Conservation (phyloP, 2,329 filamentous ascomycete genomes). For the Aspergillus tubingensis region DNA sequence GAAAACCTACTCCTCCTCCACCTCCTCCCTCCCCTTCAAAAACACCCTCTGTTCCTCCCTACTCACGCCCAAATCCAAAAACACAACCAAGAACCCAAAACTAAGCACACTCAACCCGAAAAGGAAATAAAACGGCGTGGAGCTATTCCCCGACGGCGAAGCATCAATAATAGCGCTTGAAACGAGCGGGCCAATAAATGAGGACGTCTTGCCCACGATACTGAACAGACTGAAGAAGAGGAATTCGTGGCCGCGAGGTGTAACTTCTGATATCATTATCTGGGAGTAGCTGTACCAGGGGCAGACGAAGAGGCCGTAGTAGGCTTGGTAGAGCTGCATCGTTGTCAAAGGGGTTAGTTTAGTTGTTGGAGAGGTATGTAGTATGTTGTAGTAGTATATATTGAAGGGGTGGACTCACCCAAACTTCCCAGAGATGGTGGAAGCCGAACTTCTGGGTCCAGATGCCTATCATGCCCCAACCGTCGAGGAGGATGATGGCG, state of each 20-base stretch:
- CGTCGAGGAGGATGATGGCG: constrained; percentile 60
- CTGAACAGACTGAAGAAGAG: constrained; percentile 70
- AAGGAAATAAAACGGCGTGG: constrained; percentile 67
- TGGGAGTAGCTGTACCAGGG: constrained; percentile 72
- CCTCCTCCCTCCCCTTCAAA: constrained; percentile 38
- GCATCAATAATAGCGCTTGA: constrained; percentile 69
- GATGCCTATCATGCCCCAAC: constrained; percentile 62
- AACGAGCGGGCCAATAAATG: constrained; percentile 70
- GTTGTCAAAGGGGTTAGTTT: no score
- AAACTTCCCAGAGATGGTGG: constrained; percentile 57
- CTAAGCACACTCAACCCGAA: constrained; percentile 61
- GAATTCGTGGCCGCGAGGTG: constrained; percentile 68
- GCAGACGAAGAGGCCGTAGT: constrained; percentile 67
- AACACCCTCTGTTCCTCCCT: constrained; percentile 60
- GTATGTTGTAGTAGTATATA: not conserved
- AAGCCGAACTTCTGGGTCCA: constrained; percentile 58
- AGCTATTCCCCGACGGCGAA: constrained; percentile 56
- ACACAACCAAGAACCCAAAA: constrained; percentile 55
- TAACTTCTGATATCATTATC: constrained; percentile 71
- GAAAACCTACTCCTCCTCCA: not conserved
- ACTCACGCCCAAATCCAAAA: constrained; percentile 64
- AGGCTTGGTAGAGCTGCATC: constrained; percentile 48
- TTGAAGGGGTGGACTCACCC: constrained; percentile 32
- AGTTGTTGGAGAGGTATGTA: not conserved
- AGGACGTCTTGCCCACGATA: constrained; percentile 68